Percentiles rank a stretch among this genome's conserved stretches.
Evolutionary conservation across 495 filamentous ascomycete genomes (phyloP).

Genomic region (Halenospora varia): DNA sequence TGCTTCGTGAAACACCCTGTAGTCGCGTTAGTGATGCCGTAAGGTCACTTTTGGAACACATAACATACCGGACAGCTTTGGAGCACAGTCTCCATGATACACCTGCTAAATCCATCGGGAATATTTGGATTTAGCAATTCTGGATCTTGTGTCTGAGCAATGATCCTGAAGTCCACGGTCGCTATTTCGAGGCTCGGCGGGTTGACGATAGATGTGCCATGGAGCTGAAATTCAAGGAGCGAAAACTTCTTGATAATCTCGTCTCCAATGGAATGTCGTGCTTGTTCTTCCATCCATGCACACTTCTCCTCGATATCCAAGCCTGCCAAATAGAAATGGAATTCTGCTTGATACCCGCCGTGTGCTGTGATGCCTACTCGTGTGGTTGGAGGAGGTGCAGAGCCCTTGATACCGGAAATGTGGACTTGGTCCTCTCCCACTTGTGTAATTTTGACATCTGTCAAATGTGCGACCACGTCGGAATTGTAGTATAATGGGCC

Average conservation of each 20-base stretch:
- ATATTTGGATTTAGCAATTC: slow-evolving; percentile 11
- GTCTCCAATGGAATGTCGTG: slow-evolving; percentile 13
- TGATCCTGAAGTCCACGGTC: slow-evolving; percentile 34
- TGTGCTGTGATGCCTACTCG: slow-evolving; percentile 15
- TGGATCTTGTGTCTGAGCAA: slow-evolving; percentile 24
- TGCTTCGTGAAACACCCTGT: slow-evolving; percentile 17
- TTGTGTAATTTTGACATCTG: slow-evolving; percentile 43
- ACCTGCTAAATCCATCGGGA: slow-evolving; percentile 24
- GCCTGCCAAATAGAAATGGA: slow-evolving; percentile 21
- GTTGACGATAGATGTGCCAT: slow-evolving; percentile 27
- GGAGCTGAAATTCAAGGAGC: slow-evolving; percentile 28
- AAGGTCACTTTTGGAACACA: not conserved
- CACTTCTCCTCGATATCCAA: slow-evolving; percentile 26
- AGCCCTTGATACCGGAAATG: slow-evolving; percentile 38
- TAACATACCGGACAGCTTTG: slow-evolving; percentile 8
- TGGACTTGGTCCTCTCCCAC: slow-evolving; percentile 39
- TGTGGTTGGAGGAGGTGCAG: slow-evolving; percentile 36
- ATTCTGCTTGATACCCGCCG: slow-evolving; percentile 18
- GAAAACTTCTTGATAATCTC: slow-evolving; percentile 1
- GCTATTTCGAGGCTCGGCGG: slow-evolving; percentile 29
- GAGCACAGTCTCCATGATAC: slow-evolving; percentile 28
- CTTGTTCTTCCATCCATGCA: slow-evolving; percentile 10
- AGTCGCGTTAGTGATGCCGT: not conserved
- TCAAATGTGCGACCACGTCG: slow-evolving; percentile 50
- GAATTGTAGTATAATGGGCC: slow-evolving; percentile 55